Evolutionary conservation across 495 filamentous ascomycete species (phyloP), one percentile per base, ranked within the genome.

Genomic region (Hyaloscypha variabilis): DNA sequence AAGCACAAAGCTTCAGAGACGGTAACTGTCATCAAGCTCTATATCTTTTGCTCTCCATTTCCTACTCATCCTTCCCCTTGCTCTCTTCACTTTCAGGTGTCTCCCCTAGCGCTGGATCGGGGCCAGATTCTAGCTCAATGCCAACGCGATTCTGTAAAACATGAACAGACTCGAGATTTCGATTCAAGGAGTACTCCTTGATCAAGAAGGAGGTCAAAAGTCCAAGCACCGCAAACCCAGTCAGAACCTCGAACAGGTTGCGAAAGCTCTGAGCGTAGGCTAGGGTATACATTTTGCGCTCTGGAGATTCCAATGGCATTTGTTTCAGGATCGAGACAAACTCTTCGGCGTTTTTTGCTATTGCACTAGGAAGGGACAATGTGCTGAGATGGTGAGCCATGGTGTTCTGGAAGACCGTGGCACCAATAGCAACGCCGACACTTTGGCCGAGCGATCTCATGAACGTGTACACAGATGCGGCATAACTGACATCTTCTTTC

Each of bases 401-500:
- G 3, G 75, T 76, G 49, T 87, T 87, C 69, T 88, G 83, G 71
- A 89, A 90, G 31, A 83, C 73, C 21, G 79, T 75, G 5, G 78
- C 80, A 4, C 81, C 77, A 60, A 88, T 77, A 1, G 83, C 85
- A 13, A 80, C 71, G 23, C 77, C 77, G 46, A 80, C 64, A 8
- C 69, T 67, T 58, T 77, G 75, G 2, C 87, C 89, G 69, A 85
- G 80, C 0, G 82, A 78, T 19, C 86, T 79, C 62, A 85, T 76
- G 65, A 90, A 85, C 26, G 78, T 79, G 60, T 83, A 85, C 64
- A 89, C 79, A 61, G 80, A 80, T 10, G 83, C 80, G 13, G 83
- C 83, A 63, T 83, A 84, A 19, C 83, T 83, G 52, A 81, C 78
- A 66, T 86, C 77, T 50, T 76, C 69, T 64, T 75, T 77, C 4